Percentiles rank a stretch among this genome's conserved stretches.
These are phyloP conservation scores for Cercospora citrullina DNA, from an alignment of 2,329 filamentous ascomycete genomes.

Conservation along the genomic window DNA sequence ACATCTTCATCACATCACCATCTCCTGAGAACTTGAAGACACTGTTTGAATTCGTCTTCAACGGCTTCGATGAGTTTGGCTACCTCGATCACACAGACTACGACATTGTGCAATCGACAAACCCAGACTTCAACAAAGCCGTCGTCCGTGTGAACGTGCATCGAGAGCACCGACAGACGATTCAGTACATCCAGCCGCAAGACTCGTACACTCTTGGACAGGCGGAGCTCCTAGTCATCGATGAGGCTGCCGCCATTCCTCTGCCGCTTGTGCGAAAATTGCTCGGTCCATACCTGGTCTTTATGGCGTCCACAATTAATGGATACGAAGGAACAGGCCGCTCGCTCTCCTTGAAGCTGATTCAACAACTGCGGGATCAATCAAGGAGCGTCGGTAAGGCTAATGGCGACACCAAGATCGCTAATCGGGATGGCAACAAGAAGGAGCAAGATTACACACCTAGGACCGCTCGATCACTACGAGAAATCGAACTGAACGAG, in stretches of 20 bases:
- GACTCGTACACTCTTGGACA: slow-evolving; percentile 94
- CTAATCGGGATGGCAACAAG: slow-evolving; percentile 78
- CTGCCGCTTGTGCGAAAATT: slow-evolving; percentile 88
- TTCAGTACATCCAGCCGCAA: slow-evolving; percentile 96
- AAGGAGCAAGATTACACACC: slow-evolving; percentile 61
- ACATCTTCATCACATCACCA: slow-evolving; percentile 98
- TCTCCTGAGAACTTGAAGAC: slow-evolving; percentile 99
- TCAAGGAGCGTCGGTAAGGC: slow-evolving; percentile 66
- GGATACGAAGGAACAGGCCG: slow-evolving; percentile 97
- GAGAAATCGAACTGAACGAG: slow-evolving; percentile 89
- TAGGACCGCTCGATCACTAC: slow-evolving; percentile 71
- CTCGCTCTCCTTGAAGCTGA: slow-evolving; percentile 91
- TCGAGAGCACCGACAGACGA: slow-evolving; percentile 91
- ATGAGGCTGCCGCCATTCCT: slow-evolving; percentile 95
- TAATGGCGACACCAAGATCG: slow-evolving; percentile 61
- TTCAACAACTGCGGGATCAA: slow-evolving; percentile 94
- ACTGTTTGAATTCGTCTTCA: slow-evolving; percentile 96
- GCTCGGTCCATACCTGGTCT: slow-evolving; percentile 94
- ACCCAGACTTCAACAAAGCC: slow-evolving; percentile 98
- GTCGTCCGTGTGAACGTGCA: slow-evolving; percentile 97
- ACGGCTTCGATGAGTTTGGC: slow-evolving; percentile 90
- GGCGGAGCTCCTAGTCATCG: slow-evolving; percentile 91
- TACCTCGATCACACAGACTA: slow-evolving; percentile 97
- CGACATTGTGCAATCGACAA: slow-evolving; percentile 96
- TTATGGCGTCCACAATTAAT: slow-evolving; percentile 99